Evolutionary conservation across 257 asterid species (phyloP).

Genomic region (Przewalskia tangutica): DNA sequence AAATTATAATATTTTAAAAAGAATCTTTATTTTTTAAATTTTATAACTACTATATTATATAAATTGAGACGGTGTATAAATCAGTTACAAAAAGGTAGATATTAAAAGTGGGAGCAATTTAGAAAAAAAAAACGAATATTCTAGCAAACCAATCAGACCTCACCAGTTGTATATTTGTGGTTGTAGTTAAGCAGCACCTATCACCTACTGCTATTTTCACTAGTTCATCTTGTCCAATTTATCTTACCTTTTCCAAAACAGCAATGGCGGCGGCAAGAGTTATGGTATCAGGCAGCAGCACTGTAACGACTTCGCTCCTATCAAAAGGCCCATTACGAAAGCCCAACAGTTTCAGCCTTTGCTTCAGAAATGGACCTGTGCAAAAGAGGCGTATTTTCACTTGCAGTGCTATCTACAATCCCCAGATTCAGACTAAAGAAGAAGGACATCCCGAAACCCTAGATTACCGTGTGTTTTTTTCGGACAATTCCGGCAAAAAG

Average conservation of each 20-base stretch:
- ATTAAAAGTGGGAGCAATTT: background rate
- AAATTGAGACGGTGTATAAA: too few relatives aligned
- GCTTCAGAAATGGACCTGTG: constrained; percentile 10
- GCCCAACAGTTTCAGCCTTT: constrained; percentile 30
- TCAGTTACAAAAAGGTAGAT: background rate
- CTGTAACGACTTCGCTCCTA: constrained; percentile 40
- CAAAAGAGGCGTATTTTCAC: constrained; percentile 58
- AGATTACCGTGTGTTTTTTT: constrained; percentile 79
- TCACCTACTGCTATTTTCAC: background rate
- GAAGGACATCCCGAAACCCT: constrained; percentile 90
- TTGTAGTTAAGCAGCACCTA: background rate
- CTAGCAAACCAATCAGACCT: background rate
- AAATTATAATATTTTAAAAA: too few relatives aligned
- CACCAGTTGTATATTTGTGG: background rate
- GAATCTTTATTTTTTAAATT: too few relatives aligned
- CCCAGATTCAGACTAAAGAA: constrained; percentile 54
- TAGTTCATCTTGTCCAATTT: background rate
- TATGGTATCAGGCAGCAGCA: constrained; percentile 43
- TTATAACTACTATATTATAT: too few relatives aligned
- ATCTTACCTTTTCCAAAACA: background rate
- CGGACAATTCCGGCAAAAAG: constrained; percentile 78
- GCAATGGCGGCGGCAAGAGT: constrained; percentile 74
- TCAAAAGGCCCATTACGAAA: constrained; percentile 25
- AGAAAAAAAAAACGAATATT: background rate
- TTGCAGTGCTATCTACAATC: constrained; percentile 73